Conservation (phyloP, 345 rosid species). For the Atalantia buxifolia region DNA sequence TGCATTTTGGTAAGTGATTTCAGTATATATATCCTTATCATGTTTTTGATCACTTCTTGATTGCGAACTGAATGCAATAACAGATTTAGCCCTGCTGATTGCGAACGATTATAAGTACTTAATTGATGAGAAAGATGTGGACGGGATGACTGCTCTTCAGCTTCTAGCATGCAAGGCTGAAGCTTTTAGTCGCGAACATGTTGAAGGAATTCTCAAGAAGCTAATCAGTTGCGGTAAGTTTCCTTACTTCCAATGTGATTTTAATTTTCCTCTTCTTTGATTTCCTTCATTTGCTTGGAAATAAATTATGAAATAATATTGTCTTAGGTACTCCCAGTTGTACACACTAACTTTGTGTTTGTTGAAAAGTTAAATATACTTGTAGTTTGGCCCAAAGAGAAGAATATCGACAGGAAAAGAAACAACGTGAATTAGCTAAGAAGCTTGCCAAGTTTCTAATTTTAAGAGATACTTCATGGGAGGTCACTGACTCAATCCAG, state of each 20-base stretch:
- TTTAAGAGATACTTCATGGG: constrained; percentile 21
- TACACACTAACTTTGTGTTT: not conserved
- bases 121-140: not conserved
- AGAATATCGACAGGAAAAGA: not conserved
- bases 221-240: not conserved
- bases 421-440: not conserved
- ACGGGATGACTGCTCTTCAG: constrained; percentile 21
- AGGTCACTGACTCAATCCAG: not conserved
- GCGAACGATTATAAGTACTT: not conserved
- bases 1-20: constrained; percentile 19
- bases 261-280: not conserved
- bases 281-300: not conserved
- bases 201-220: not conserved
- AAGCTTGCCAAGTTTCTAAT: constrained; percentile 18
- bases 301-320: not conserved
- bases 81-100: constrained; percentile 5
- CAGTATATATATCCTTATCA: not conserved
- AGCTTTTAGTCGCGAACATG: not conserved
- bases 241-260: not conserved
- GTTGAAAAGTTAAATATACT: not conserved
- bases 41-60: not conserved
- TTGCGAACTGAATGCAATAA: not conserved
- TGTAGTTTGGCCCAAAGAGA: not conserved
- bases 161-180: constrained; percentile 11
- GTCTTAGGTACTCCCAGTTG: too few species aligned